Percentiles rank a stretch among this genome's conserved stretches.
These are phyloP conservation scores for Fusarium brachygibbosum DNA, from an alignment of 2,329 filamentous ascomycete species.

Conservation along the genomic window DNA sequence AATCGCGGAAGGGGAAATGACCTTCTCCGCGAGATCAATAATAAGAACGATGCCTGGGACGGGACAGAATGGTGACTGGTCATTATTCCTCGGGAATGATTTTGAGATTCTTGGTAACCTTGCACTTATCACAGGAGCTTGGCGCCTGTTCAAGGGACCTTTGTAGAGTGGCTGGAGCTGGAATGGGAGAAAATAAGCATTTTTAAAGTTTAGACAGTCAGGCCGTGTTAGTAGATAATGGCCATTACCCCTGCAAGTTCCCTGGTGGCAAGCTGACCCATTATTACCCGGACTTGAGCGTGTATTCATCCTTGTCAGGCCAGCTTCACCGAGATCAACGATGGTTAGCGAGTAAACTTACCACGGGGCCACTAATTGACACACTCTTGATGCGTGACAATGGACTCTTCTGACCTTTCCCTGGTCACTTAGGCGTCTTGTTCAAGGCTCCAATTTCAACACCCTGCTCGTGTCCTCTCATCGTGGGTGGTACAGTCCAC, in stretches of 20 bases:
- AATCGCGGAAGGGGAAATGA: background rate
- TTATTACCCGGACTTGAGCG: background rate
- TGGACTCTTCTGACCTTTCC: slow-evolving; percentile 1
- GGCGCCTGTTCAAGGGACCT: background rate
- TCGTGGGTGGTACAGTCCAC: background rate
- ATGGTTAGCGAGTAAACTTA: background rate
- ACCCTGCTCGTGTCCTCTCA: slow-evolving; percentile 1
- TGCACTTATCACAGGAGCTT: slow-evolving; percentile 3
- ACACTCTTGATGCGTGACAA: slow-evolving; percentile 6
- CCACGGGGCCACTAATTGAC: background rate
- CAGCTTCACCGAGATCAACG: slow-evolving; percentile 1
- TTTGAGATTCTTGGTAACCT: slow-evolving; percentile 3
- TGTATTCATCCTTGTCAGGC: slow-evolving; percentile 1
- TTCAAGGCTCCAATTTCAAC: slow-evolving; percentile 1
- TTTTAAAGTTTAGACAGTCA: background rate
- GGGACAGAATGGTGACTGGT: slow-evolving; percentile 6
- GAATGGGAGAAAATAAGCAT: slow-evolving; percentile 1
- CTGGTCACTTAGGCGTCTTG: background rate
- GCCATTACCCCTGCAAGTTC: background rate
- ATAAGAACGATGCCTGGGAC: slow-evolving; percentile 1
- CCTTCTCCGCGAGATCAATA: background rate
- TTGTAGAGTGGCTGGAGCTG: background rate
- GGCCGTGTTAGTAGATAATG: slow-evolving; percentile 1
- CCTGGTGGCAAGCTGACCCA: slow-evolving; percentile 1
- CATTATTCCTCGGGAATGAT: slow-evolving; percentile 4